Conservation (phyloP, 768 basidiomycete species). For the Rhizopogon sp. region DNA sequence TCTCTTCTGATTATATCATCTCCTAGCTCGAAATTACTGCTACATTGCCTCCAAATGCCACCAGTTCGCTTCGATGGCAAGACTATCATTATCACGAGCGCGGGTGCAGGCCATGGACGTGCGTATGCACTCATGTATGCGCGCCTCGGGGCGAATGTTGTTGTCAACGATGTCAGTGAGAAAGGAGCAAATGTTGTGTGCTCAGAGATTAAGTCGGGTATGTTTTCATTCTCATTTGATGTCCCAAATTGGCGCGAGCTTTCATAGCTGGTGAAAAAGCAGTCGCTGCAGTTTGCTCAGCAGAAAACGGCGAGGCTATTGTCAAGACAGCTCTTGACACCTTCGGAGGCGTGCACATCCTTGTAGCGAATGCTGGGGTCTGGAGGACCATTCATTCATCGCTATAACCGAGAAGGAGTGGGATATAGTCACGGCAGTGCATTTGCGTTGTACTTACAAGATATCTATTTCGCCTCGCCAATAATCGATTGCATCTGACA, state of each 20-base stretch:
- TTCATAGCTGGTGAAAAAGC: conserved; percentile 83
- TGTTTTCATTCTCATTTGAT: conserved; percentile 9
- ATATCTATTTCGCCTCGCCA: conserved; percentile 28
- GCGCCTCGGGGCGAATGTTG: conserved; percentile 91
- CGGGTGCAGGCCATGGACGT: conserved; percentile 91
- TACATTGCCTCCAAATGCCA: conserved; percentile 59
- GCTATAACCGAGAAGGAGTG: conserved; percentile 90
- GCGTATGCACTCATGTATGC: conserved; percentile 90
- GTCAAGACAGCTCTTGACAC: conserved; percentile 82
- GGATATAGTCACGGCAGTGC: conserved; percentile 87
- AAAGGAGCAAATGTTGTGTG: conserved; percentile 82
- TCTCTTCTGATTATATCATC: background rate
- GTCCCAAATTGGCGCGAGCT: background rate
- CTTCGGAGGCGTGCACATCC: conserved; percentile 84
- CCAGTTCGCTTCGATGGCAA: conserved; percentile 81
- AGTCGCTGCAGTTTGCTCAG: conserved; percentile 74
- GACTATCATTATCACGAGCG: conserved; percentile 92
- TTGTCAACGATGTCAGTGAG: conserved; percentile 91
- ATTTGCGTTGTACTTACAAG: conserved; percentile 90
- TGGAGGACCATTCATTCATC: conserved; percentile 90
- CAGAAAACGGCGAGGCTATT: conserved; percentile 87
- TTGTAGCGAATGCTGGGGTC: conserved; percentile 92
- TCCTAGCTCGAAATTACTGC: conserved; percentile 60
- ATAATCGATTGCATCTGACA: background rate
- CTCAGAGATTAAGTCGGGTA: conserved; percentile 79